phyloP scores from a whole-genome alignment of 2,329 filamentous ascomycete genomes.

The Rutstroemia sp. region DNA sequence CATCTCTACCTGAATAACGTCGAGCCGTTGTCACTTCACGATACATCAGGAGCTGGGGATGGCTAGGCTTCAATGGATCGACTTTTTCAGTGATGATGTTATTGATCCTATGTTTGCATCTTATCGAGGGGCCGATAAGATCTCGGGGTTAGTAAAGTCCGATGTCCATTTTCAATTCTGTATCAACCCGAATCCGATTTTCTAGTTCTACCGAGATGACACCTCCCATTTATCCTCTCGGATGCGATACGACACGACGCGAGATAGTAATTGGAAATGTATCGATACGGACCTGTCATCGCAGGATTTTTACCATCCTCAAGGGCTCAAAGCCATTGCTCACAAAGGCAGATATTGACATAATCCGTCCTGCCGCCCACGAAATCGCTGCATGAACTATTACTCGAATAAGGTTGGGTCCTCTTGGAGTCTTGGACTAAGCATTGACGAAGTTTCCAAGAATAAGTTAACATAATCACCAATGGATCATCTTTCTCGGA shows the following conservation, averaged over 20 bases:
- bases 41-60: neutral
- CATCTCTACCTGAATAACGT: conserved; percentile 19
- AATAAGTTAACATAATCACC: neutral
- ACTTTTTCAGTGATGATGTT: conserved; percentile 1
- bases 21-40: neutral
- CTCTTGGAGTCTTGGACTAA: neutral
- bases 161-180: neutral
- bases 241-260: too few relatives aligned
- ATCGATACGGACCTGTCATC: too few relatives aligned
- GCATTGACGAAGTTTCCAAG: neutral
- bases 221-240: too few relatives aligned
- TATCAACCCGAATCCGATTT: neutral
- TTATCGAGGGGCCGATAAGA: neutral
- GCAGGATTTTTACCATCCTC: too few relatives aligned
- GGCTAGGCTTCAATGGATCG: neutral
- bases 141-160: neutral
- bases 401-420: too few relatives aligned
- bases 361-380: too few relatives aligned
- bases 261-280: too few relatives aligned
- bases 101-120: neutral
- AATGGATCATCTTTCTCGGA: neutral
- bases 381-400: too few relatives aligned
- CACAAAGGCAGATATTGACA: too few relatives aligned
- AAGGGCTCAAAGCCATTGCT: too few relatives aligned
- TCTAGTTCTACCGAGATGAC: neutral